Percentiles rank a stretch among this genome's conserved stretches.
phyloP scores from a whole-genome alignment of 1,139 yeast species.

The Taphrina wiesneri region DNA sequence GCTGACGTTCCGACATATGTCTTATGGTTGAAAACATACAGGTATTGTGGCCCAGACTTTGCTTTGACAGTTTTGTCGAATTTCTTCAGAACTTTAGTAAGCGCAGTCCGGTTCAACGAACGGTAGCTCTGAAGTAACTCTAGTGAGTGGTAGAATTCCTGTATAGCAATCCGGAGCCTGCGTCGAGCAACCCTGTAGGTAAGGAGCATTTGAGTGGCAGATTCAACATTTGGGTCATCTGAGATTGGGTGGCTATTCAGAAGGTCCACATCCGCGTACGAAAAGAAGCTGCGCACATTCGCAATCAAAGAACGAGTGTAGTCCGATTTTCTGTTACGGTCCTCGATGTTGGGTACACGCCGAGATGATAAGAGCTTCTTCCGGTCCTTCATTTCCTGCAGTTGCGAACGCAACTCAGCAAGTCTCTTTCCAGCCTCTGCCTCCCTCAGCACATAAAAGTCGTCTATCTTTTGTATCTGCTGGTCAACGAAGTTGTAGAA shows the following conservation, averaged over 20 bases:
- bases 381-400: conserved; percentile 64
- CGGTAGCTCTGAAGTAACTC: conserved; percentile 77
- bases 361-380: conserved; percentile 41
- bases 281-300: conserved; percentile 16
- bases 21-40: conserved; percentile 56
- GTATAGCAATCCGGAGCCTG: conserved; percentile 71
- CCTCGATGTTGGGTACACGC: conserved; percentile 36
- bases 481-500: conserved; percentile 64
- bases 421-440: conserved; percentile 62
- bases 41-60: conserved; percentile 54
- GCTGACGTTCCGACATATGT: conserved; percentile 67
- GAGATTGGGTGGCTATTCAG: conserved; percentile 5
- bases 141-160: conserved; percentile 76
- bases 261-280: conserved; percentile 16
- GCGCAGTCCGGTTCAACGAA: conserved; percentile 78
- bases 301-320: conserved; percentile 1
- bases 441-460: conserved; percentile 62
- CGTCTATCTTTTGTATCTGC: conserved; percentile 61
- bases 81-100: conserved; percentile 84
- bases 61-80: conserved; percentile 72
- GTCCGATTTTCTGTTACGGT: not conserved
- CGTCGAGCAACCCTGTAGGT: conserved; percentile 60
- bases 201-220: conserved; percentile 37
- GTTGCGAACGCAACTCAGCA: conserved; percentile 64
- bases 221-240: conserved; percentile 24